A percentile compares a stretch with the other conserved stretches of the same genome.
Evolutionary conservation across 306 rosid genomes (phyloP).

Genomic region (Sindora glabra): DNA sequence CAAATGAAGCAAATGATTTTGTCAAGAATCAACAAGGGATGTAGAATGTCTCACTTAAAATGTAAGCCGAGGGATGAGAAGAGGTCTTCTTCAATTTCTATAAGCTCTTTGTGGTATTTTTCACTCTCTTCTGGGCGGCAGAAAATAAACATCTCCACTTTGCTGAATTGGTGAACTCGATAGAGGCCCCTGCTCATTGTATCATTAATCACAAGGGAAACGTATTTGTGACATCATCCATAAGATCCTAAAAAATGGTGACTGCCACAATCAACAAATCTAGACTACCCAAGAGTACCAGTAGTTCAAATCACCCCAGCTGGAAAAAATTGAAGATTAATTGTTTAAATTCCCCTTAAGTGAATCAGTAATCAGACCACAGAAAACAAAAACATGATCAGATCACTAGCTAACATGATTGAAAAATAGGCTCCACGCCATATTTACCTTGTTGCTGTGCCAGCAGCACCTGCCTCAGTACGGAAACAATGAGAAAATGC

Average conservation of each 20-base stretch:
- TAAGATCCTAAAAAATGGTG: too few species aligned
- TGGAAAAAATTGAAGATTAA: too few species aligned
- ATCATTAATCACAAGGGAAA: too few species aligned
- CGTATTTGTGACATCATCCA: too few species aligned
- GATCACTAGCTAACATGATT: not conserved
- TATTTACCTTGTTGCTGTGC: conserved; percentile 70
- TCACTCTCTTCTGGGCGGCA: conserved; percentile 88
- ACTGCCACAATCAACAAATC: too few species aligned
- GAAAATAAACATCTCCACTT: conserved; percentile 83
- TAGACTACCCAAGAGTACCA: too few species aligned
- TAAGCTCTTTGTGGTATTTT: conserved; percentile 72
- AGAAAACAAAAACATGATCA: not conserved
- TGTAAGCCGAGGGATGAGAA: too few species aligned
- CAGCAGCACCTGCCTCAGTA: conserved; percentile 99
- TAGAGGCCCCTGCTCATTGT: conserved; percentile 91
- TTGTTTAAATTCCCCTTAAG: too few species aligned
- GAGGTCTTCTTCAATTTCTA: conserved; percentile 78
- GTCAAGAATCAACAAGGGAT: not conserved
- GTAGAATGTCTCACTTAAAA: too few species aligned
- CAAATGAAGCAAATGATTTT: not conserved
- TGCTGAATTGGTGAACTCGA: conserved; percentile 99
- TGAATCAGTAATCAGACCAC: not conserved
- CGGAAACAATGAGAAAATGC: conserved; percentile 96
- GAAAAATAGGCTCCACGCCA: not conserved
- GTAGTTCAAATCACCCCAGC: too few species aligned